Conservation (phyloP, 768 basidiomycete species). For the Suillus placidus region DNA sequence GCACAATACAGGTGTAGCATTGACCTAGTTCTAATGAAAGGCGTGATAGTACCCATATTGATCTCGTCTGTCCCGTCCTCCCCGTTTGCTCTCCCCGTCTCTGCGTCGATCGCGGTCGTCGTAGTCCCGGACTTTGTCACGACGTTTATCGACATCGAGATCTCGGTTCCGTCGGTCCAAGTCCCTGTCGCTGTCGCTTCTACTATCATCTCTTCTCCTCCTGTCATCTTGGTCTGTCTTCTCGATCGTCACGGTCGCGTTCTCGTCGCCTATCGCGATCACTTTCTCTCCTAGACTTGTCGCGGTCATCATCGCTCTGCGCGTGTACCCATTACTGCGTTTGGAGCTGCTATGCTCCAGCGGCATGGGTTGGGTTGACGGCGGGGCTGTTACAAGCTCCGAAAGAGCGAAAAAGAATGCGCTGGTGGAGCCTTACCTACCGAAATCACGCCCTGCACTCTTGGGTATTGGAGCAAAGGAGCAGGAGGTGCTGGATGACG, state of each 20-base stretch:
- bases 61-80: slow-evolving; percentile 9
- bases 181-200: slow-evolving; percentile 29
- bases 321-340: too few species aligned
- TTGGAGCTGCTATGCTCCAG: too few species aligned
- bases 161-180: slow-evolving; percentile 34
- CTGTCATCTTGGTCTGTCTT: slow-evolving; percentile 27
- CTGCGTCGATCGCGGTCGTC: slow-evolving; percentile 18
- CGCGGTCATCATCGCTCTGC: slow-evolving; percentile 18
- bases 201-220: slow-evolving; percentile 29
- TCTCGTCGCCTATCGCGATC: slow-evolving; percentile 33
- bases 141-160: slow-evolving; percentile 26
- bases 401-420: too few species aligned
- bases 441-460: too few species aligned
- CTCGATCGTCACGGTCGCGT: slow-evolving; percentile 36
- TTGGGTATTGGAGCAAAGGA: too few species aligned
- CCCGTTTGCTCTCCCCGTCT: slow-evolving; percentile 16
- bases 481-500: too few species aligned
- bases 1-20: not conserved
- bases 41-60: not conserved
- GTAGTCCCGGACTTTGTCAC: slow-evolving; percentile 34
- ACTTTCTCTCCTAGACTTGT: not conserved
- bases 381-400: too few species aligned
- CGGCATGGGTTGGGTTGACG: too few species aligned
- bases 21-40: too few species aligned
- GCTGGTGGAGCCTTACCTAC: too few species aligned